A percentile compares a stretch with the other conserved stretches of the same genome.
Evolutionary conservation across 1,139 yeast genomes (phyloP).

Genomic region (Ashbya aceris): DNA sequence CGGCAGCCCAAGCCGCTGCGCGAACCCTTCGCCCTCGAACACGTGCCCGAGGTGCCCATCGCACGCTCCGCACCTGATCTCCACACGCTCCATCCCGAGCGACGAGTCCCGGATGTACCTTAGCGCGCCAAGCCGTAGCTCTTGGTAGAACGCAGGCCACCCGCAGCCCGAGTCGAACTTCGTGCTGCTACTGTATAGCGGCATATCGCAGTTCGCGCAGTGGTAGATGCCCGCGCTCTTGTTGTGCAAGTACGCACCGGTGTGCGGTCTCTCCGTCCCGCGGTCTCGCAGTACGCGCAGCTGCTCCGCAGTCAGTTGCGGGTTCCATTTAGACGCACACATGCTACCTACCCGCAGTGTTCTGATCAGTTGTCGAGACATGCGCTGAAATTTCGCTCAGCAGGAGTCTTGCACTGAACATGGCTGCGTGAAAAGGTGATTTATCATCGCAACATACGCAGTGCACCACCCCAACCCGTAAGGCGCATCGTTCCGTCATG

Average conservation of each 20-base stretch:
- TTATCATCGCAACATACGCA: no score
- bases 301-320: conserved; percentile 66
- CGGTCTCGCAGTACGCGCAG: conserved; percentile 67
- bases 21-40: conserved; percentile 88
- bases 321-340: conserved; percentile 53
- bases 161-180: conserved; percentile 92
- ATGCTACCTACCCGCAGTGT: background rate
- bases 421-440: no score
- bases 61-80: conserved; percentile 80
- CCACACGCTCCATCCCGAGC: conserved; percentile 74
- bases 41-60: conserved; percentile 95
- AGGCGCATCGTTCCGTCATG: no score
- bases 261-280: conserved; percentile 77
- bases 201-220: conserved; percentile 80
- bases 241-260: conserved; percentile 53
- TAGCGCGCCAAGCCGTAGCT: conserved; percentile 66
- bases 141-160: conserved; percentile 95
- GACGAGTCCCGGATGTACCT: conserved; percentile 49
- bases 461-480: no score
- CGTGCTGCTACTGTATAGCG: conserved; percentile 67
- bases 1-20: conserved; percentile 43
- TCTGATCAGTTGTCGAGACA: no score
- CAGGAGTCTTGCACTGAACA: no score
- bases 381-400: no score
- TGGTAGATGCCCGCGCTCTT: conserved; percentile 53